These are phyloP conservation scores for Ramichloridium luteum DNA, from an alignment of 2,329 filamentous ascomycete genomes.

Conservation along the genomic window DNA sequence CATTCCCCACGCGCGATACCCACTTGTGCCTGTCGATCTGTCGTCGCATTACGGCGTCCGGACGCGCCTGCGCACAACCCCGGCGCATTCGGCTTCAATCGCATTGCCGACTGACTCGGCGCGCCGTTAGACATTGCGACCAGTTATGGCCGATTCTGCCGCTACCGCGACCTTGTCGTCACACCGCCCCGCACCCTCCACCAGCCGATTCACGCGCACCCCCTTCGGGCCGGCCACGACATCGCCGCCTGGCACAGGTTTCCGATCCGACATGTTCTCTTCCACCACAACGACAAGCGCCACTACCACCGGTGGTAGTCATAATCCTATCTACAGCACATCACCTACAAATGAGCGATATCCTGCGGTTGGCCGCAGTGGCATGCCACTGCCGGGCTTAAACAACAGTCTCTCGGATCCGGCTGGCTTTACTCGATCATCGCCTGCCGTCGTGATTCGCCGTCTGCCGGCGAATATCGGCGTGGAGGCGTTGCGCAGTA, in stretches of 20 bases:
- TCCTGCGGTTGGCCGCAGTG: conserved; percentile 25
- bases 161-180: too few species aligned
- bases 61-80: too few species aligned
- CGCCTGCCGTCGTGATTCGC: conserved; percentile 42
- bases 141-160: too few species aligned
- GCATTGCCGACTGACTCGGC: too few species aligned
- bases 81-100: too few species aligned
- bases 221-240: conserved; percentile 9
- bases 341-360: conserved; percentile 32
- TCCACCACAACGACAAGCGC: conserved; percentile 11
- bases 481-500: conserved; percentile 46
- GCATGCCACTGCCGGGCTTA: conserved; percentile 20
- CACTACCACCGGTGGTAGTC: too few species aligned
- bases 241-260: conserved; percentile 14
- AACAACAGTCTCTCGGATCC: conserved; percentile 17
- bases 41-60: too few species aligned
- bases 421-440: conserved; percentile 10
- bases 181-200: too few species aligned
- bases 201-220: too few species aligned
- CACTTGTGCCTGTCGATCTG: too few species aligned
- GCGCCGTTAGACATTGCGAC: too few species aligned
- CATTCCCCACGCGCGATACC: too few species aligned
- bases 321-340: conserved; percentile 29
- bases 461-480: conserved; percentile 48
- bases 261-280: conserved; percentile 28